phyloP scores from a whole-genome alignment of 106 monocot genomes.

The Allium sativum region DNA sequence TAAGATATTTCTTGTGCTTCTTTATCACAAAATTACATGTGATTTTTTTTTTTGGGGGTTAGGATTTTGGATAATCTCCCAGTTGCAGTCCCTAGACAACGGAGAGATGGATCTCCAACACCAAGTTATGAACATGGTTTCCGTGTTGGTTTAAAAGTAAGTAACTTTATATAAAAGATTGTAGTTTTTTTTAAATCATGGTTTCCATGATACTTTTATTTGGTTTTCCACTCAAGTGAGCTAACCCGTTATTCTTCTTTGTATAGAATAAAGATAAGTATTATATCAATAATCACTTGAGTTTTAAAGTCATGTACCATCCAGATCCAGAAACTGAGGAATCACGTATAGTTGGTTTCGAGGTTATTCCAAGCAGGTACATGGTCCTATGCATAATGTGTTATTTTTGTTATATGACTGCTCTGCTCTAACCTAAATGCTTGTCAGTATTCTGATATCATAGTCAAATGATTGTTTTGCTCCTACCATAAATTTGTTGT shows the following conservation, averaged over 20 bases:
- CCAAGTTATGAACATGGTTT: constrained; percentile 47
- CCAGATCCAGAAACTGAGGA: constrained; percentile 21
- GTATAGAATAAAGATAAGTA: constrained; percentile 28
- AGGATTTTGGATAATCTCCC: constrained; percentile 77
- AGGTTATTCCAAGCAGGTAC: constrained; percentile 33
- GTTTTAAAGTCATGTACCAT: constrained; percentile 34
- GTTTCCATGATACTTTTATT: background rate
- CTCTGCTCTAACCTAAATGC: no score
- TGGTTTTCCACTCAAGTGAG: background rate
- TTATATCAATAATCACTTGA: constrained; percentile 34
- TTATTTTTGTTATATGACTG: no score
- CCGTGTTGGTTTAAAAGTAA: constrained; percentile 22
- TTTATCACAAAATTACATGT: background rate
- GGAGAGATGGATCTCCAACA: constrained; percentile 35
- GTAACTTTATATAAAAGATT: background rate
- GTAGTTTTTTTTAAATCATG: background rate
- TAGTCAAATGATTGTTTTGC: no score
- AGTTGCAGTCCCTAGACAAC: constrained; percentile 48
- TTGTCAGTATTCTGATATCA: no score
- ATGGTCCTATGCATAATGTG: background rate
- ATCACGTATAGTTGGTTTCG: constrained; percentile 37
- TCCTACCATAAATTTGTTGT: no score
- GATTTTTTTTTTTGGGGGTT: background rate
- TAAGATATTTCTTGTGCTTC: background rate
- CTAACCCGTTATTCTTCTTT: constrained; percentile 2